Evolutionary conservation across 441 rosid genomes (phyloP).

Genomic region (Arabidopsis hybrid): DNA sequence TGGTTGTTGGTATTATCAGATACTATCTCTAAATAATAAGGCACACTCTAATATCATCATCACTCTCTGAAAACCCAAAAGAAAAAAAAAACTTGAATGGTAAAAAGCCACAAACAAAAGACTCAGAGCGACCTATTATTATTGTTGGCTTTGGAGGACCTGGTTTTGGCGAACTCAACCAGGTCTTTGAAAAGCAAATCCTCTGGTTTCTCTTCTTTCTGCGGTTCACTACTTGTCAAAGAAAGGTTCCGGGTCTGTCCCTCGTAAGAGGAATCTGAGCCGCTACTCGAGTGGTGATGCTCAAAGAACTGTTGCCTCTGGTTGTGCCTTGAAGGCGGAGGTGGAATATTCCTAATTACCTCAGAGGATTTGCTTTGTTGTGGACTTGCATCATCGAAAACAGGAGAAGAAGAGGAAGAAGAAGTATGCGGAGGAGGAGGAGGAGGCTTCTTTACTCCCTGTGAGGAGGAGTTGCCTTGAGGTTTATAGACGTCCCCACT

Average conservation of each 20-base stretch:
- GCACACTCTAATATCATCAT: constrained; percentile 26
- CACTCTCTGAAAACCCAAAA: constrained; percentile 12
- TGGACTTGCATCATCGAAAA: constrained; percentile 56
- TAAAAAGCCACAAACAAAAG: constrained; percentile 26
- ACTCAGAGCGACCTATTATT: constrained; percentile 57
- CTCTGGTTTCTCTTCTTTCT: constrained; percentile 81
- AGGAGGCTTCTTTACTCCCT: constrained; percentile 26
- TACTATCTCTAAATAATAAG: not conserved
- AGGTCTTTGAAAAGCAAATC: constrained; percentile 95
- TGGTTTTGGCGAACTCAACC: constrained; percentile 92
- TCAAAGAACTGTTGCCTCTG: constrained; percentile 86
- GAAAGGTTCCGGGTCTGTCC: constrained; percentile 77
- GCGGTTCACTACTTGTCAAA: constrained; percentile 44
- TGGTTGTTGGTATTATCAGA: not conserved
- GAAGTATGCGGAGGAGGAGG: not conserved
- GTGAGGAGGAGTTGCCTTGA: constrained; percentile 46
- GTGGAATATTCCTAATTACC: constrained; percentile 59
- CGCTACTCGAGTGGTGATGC: constrained; percentile 61
- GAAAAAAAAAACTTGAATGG: constrained; percentile 14
- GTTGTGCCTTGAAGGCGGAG: constrained; percentile 61
- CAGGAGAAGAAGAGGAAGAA: constrained; percentile 45
- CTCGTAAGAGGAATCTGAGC: constrained; percentile 71
- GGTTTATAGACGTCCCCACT: constrained; percentile 85
- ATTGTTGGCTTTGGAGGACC: constrained; percentile 57
- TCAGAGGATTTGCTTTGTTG: constrained; percentile 55